Conservation (phyloP, 768 basidiomycete species). For the Pleurotus tuoliensis region DNA sequence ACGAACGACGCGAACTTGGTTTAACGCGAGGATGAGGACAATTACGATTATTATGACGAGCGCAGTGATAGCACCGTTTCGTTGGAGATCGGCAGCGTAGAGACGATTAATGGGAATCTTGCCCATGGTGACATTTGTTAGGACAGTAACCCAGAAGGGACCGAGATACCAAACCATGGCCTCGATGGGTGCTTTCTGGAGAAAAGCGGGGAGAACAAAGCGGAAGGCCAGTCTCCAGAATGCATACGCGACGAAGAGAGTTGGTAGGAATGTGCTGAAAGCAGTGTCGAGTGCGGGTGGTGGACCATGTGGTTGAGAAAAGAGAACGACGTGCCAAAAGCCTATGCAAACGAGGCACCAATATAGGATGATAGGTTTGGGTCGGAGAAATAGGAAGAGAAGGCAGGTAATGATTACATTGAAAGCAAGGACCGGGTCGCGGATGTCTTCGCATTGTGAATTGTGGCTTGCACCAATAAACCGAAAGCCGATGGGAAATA, state of each 20-base stretch:
- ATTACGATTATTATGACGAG: conserved; percentile 67
- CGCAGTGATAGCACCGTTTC: conserved; percentile 63
- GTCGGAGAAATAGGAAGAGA: conserved; percentile 71
- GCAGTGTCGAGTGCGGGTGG: conserved; percentile 71
- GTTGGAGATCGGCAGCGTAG: conserved; percentile 65
- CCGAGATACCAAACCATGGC: conserved; percentile 68
- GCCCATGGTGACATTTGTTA: conserved; percentile 68
- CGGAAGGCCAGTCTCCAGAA: conserved; percentile 78
- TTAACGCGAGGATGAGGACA: conserved; percentile 54
- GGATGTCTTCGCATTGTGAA: conserved; percentile 67
- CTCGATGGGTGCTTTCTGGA: conserved; percentile 61
- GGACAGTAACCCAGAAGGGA: conserved; percentile 75
- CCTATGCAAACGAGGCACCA: conserved; percentile 82
- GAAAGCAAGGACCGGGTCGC: conserved; percentile 66
- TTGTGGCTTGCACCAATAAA: conserved; percentile 45
- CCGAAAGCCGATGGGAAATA: conserved; percentile 69
- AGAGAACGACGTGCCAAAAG: conserved; percentile 81
- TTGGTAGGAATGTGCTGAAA: conserved; percentile 74
- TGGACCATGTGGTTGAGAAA: conserved; percentile 64
- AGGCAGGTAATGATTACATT: conserved; percentile 65
- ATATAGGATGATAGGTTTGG: conserved; percentile 61
- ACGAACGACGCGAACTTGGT: conserved; percentile 79
- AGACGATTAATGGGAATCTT: conserved; percentile 76
- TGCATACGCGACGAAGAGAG: conserved; percentile 72
- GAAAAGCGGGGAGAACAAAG: conserved; percentile 68